Base-by-base conservation (phyloP, 225 moss, liverwort and hornwort species). In the Rhytidiadelphus loreus region DNA sequence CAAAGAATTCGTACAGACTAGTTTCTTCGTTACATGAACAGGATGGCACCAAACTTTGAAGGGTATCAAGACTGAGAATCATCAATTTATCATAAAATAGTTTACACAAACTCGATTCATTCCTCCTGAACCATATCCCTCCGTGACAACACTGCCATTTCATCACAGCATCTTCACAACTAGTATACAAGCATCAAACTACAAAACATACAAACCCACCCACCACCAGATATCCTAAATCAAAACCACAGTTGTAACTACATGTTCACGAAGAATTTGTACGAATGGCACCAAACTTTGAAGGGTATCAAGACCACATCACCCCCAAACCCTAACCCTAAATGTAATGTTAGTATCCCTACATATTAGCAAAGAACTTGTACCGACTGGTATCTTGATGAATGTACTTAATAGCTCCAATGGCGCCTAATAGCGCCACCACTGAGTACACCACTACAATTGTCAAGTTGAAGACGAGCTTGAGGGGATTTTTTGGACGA, bases 361-460 rank as follows among this genome's bases (percentile, higher is more conserved):
- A 95, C 75, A 88, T n/a, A 65, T 94, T 89, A 6, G 89, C 80
- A 53, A 95, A 95, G 56, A 95, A 90, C 37, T 90, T 85, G 80
- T 94, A 95, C 2, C 59, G 73, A 30, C 24, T 8, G 8, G 85
- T 87, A 70, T 94, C 93, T 0, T 48, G 15, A 19, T 89, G 86
- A 59, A 95, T 93, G 89, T 25, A 93, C 79, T 56, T 77, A 32
- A 94, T 90, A 66, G 95, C 94, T 12, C 94, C 94, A 43, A 87
- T 83, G 35, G 94, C 33, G 3, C 95, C 94, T 41, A 95, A 39
- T 33, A 95, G 2, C 7, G 95, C 95, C 11, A 94, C 94, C 7
- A 68, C 7, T 22, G 91, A 35, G 83, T 93, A 94, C 58, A 93
- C 81, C 26, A 90, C 83, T 24, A 94, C 87, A 22, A 95, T 93